Conservation (phyloP, 2,329 filamentous ascomycete species). For the Colletotrichum echinochloae region DNA sequence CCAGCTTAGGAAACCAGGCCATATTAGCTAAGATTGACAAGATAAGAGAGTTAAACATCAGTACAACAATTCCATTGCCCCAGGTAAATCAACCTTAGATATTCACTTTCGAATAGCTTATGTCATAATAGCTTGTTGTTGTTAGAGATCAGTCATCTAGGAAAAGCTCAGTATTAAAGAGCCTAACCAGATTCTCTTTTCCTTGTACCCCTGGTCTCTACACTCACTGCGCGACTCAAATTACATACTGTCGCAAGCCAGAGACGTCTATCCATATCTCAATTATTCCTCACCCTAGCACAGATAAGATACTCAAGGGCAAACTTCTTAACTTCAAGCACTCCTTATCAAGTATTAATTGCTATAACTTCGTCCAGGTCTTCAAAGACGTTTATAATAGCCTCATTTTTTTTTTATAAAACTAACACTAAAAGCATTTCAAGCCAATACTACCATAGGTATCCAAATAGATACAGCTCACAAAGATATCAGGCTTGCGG, state of each 20-base stretch:
- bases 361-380: conserved; percentile 50
- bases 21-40: conserved; percentile 50
- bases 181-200: conserved; percentile 61
- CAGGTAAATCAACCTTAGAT: conserved; percentile 45
- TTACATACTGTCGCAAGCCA: conserved; percentile 54
- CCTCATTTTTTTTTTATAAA: conserved; percentile 45
- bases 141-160: conserved; percentile 90
- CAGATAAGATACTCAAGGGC: conserved; percentile 37
- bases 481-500: background rate
- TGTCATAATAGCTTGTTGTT: conserved; percentile 74
- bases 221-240: conserved; percentile 62
- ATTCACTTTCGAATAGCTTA: conserved; percentile 6
- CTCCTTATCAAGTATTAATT: conserved; percentile 44
- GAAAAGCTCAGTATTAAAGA: conserved; percentile 87
- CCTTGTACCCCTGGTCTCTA: conserved; percentile 58
- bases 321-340: conserved; percentile 46
- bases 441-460: background rate
- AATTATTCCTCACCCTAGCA: conserved; percentile 53
- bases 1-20: conserved; percentile 19
- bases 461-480: background rate
- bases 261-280: conserved; percentile 53
- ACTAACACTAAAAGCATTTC: background rate
- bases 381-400: conserved; percentile 44
- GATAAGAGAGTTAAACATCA: conserved; percentile 55
- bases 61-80: conserved; percentile 50